These are phyloP conservation scores for Zangia roseola DNA, from an alignment of 768 basidiomycete genomes.

Conservation along the genomic window DNA sequence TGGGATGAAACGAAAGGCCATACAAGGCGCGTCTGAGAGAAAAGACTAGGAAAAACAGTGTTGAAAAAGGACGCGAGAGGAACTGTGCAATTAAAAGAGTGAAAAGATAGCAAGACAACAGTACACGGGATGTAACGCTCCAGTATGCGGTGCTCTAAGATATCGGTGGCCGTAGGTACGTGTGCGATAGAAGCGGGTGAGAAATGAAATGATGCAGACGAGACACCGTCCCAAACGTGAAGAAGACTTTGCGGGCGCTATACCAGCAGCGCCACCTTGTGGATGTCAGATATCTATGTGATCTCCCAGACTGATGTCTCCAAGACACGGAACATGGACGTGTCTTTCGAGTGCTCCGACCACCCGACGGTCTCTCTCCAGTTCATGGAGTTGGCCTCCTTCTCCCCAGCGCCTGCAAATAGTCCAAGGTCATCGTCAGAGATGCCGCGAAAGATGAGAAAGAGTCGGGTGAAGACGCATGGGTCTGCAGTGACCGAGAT, in stretches of 20 bases:
- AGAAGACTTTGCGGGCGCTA: too few species aligned
- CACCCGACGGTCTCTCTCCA: slow-evolving; percentile 82
- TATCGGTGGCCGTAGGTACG: slow-evolving; percentile 19
- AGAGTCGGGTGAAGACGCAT: slow-evolving; percentile 79
- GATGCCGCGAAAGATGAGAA: slow-evolving; percentile 83
- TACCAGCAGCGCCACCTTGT: slow-evolving; percentile 19
- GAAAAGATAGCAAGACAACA: slow-evolving; percentile 20
- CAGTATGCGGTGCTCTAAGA: slow-evolving; percentile 21
- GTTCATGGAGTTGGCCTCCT: slow-evolving; percentile 78
- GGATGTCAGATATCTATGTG: slow-evolving; percentile 31
- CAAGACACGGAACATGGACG: slow-evolving; percentile 70
- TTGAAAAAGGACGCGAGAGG: not conserved
- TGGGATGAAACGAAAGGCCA: slow-evolving; percentile 2
- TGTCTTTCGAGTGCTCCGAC: slow-evolving; percentile 78
- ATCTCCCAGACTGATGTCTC: slow-evolving; percentile 81
- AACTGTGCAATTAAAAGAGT: slow-evolving; percentile 9
- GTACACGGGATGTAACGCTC: slow-evolving; percentile 21
- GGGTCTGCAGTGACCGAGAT: slow-evolving; percentile 80
- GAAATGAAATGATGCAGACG: slow-evolving; percentile 5
- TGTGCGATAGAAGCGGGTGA: slow-evolving; percentile 5
- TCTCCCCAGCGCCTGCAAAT: slow-evolving; percentile 79
- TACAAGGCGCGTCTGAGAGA: slow-evolving; percentile 5
- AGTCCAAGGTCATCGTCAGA: slow-evolving; percentile 74
- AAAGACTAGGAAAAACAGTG: slow-evolving; percentile 17
- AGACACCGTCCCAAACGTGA: slow-evolving; percentile 10